A percentile compares a stretch with the other conserved stretches of the same genome.
Conservation (phyloP, 305 asterid species). For the Striga hermonthica region DNA sequence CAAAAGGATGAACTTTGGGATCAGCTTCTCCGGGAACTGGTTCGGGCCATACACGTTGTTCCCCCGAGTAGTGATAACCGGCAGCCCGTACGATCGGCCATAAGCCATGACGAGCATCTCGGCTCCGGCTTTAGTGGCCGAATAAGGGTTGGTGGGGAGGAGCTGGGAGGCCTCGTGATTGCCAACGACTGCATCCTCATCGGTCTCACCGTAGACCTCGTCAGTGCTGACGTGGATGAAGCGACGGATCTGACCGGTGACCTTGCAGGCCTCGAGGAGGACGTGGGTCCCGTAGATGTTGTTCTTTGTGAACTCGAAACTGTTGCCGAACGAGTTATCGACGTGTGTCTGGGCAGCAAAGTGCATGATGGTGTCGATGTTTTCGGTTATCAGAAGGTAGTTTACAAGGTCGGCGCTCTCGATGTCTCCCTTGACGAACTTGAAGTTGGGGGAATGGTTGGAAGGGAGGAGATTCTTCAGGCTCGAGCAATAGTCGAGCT, state of each 20-base stretch:
- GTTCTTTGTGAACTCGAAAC: constrained; percentile 83
- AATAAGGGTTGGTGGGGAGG: constrained; percentile 75
- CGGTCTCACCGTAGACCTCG: constrained; percentile 82
- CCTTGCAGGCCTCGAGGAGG: constrained; percentile 77
- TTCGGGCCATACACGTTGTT: constrained; percentile 75
- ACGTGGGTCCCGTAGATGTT: constrained; percentile 84
- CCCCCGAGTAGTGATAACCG: constrained; percentile 83
- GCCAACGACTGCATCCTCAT: constrained; percentile 76
- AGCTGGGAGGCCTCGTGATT: constrained; percentile 84
- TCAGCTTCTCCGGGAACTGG: constrained; percentile 68
- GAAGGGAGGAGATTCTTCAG: constrained; percentile 66
- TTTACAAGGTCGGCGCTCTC: constrained; percentile 80
- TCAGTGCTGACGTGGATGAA: constrained; percentile 87
- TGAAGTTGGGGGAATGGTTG: constrained; percentile 59
- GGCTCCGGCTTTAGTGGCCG: constrained; percentile 86
- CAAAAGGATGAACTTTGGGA: constrained; percentile 64
- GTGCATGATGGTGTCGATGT: constrained; percentile 83
- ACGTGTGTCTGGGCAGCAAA: constrained; percentile 89
- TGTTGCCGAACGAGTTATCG: constrained; percentile 76
- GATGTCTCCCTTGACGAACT: constrained; percentile 79
- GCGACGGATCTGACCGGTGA: constrained; percentile 65
- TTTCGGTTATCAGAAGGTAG: constrained; percentile 75
- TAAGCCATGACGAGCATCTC: constrained; percentile 91
- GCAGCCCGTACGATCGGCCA: constrained; percentile 74
- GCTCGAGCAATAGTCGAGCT: constrained; percentile 74